Evolutionary conservation across 106 monocot genomes (phyloP), one percentile per base, ranked within the genome.

Genomic region (Hemerocallis citrina): DNA sequence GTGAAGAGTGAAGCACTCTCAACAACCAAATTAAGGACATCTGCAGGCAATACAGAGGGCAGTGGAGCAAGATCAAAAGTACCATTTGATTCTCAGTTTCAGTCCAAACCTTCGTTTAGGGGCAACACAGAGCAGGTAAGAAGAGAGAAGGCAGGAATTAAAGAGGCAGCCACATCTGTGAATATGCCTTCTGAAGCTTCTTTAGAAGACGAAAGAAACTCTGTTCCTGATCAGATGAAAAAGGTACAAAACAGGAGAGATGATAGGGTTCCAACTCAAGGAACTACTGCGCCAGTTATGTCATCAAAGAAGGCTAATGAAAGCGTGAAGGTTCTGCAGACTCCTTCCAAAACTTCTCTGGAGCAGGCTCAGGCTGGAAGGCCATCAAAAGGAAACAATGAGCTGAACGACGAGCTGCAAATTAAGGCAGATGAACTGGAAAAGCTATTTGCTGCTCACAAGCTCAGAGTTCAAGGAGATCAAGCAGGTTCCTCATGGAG

Each of bases 361-460:
- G 76, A 79, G 12, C 59, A 72, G 64, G 39, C 30, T 63, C 72
- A 69, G 46, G 55, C 31, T 19, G 40, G 30, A 28, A 71, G 76
- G 59, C 69, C 76, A 70, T 66, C 77, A 7, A 88, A 76, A 69
- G 85, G 84, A 67, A 81, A 81, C 71, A 77, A 83, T 41, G 84
- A 77, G 24, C 70, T 89, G 39, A 85, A 94, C 55, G 83, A 75
- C 68, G 91, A 79, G 44, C 73, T 94, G 41, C 77, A 83, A 63
- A 71, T 80, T 75, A 94, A 94, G 63, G 94, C 94, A 10, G 77
- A 83, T 55, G 89, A 94, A 64, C 57, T 94, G 69, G 94, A 94
- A 77, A 88, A 83, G 64, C 82, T 89, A 36, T 94, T 83, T 64
- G 94, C 89, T 57, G 89, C 75, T 44, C 86, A 89, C 75, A 89